Base-by-base conservation (phyloP, 2,329 filamentous ascomycete genomes). In the Paraphoma sp. region DNA sequence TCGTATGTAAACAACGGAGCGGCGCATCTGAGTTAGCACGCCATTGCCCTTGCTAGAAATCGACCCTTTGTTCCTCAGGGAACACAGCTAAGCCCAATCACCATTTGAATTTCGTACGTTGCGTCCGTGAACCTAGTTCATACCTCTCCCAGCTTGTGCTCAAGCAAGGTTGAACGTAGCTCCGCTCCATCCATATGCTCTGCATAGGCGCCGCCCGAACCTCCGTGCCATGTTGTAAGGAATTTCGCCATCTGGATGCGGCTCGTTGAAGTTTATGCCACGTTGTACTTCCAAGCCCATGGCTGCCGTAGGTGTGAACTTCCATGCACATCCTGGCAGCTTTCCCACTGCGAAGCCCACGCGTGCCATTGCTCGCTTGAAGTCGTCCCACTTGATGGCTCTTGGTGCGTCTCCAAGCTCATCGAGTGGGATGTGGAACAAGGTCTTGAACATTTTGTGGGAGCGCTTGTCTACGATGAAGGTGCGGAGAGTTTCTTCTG, bases 211-310 rank as follows among this genome's bases (percentile, higher is more conserved):
- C 47, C 31, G 31, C 83, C 71, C 0, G 83, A 86, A 62, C 79
- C 79, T 69, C 48, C 83, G 76, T 0, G 82, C 84, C 31, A 68
- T 70, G 1, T 63, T 61, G 57, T 82, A 84, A 0, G 80, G 72
- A 5, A 88, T 78, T 67, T 87, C 86, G 0, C 73, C 75, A 1
- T 68, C 67, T 0, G 84, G 84, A 68, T 88, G 85, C 2, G 86
- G 86, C 63, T 87, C 84, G 56, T 88, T 84, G 57, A 88, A 86
- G 46, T 86, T 82, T 29, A 88, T 87, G 29, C 78, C 80, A 6
- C 81, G 71, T 40, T 79, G 72, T 0, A 80, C 75, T 48, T 81
- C 77, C 16, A 80, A 54, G 6, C 60, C 61, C 4, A 1, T 16
- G 1, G 7, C 2, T 9, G 82, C 82, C 10, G 74, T 76, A 33